phyloP scores from a whole-genome alignment of 805 yeast species.

The Candida khao-thaluensis region DNA sequence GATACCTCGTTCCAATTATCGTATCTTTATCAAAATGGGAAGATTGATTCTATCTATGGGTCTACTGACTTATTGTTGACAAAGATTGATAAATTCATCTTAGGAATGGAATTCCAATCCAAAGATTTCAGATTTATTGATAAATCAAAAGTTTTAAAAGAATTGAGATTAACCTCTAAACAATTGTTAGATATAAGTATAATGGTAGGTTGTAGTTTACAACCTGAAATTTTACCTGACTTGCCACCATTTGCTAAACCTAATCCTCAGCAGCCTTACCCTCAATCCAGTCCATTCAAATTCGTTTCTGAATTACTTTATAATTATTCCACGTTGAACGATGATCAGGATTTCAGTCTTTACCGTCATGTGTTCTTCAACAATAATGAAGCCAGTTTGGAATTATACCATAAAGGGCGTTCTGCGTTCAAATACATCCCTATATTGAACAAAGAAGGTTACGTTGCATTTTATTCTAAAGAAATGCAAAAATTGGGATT shows the following conservation, averaged over 20 bases:
- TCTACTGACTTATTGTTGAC: conserved; percentile 76
- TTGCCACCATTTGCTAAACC: conserved; percentile 48
- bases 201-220: conserved; percentile 76
- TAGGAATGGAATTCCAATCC: conserved; percentile 64
- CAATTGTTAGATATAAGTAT: conserved; percentile 75
- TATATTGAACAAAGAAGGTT: conserved; percentile 65
- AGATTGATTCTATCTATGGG: conserved; percentile 77
- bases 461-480: conserved; percentile 56
- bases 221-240: conserved; percentile 58
- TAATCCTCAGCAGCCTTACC: conserved; percentile 38
- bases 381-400: conserved; percentile 45
- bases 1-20: conserved; percentile 77
- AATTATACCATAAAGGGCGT: conserved; percentile 63
- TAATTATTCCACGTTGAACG: conserved; percentile 29
- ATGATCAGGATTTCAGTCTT: conserved; percentile 24
- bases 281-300: conserved; percentile 40
- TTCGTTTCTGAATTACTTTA: conserved; percentile 39
- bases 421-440: conserved; percentile 73
- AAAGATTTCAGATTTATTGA: conserved; percentile 69
- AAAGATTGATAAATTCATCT: conserved; percentile 65
- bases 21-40: conserved; percentile 55
- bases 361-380: conserved; percentile 49
- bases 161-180: conserved; percentile 57
- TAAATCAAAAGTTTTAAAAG: conserved; percentile 54
- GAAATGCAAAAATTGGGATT: conserved; percentile 39